Conservation (phyloP, 1,284 basidiomycete species). For the Puccinia brachypodii region DNA sequence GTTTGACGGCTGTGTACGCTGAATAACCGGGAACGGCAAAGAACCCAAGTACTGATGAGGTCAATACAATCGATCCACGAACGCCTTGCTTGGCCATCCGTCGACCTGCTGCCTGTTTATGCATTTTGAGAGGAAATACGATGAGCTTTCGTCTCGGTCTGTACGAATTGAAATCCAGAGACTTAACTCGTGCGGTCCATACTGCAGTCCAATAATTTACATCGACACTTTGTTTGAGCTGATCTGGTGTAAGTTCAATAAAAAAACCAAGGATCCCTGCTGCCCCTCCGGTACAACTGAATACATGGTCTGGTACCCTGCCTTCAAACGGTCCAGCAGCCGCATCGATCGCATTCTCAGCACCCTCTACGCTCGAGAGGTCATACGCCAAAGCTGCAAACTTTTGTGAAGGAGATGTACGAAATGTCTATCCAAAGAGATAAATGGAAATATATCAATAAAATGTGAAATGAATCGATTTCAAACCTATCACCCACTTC, state of each 20-base stretch:
- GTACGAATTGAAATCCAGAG: neutral
- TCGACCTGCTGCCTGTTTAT: constrained; percentile 66
- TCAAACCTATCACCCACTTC: constrained; percentile 61
- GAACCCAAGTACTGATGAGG: constrained; percentile 76
- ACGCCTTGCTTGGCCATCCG: constrained; percentile 67
- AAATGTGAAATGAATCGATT: neutral
- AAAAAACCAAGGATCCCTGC: constrained; percentile 66
- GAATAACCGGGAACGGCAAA: constrained; percentile 81
- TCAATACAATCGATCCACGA: constrained; percentile 70
- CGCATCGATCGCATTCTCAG: constrained; percentile 66
- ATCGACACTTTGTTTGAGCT: constrained; percentile 61
- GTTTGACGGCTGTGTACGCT: constrained; percentile 83
- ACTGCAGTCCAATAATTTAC: constrained; percentile 42
- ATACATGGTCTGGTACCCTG: constrained; percentile 69
- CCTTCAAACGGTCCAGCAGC: constrained; percentile 64
- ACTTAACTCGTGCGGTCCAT: constrained; percentile 39
- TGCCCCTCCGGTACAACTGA: constrained; percentile 72
- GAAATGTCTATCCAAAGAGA: constrained; percentile 55
- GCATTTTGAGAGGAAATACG: neutral
- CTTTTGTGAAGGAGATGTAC: constrained; percentile 61
- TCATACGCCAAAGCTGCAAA: constrained; percentile 68
- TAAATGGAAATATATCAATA: too few species aligned
- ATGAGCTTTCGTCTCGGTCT: neutral
- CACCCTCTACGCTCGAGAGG: constrained; percentile 62
- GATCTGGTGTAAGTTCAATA: constrained; percentile 66